These are phyloP conservation scores for Pseudocercospora cruenta DNA, from an alignment of 2,329 filamentous ascomycete species.

Conservation along the genomic window DNA sequence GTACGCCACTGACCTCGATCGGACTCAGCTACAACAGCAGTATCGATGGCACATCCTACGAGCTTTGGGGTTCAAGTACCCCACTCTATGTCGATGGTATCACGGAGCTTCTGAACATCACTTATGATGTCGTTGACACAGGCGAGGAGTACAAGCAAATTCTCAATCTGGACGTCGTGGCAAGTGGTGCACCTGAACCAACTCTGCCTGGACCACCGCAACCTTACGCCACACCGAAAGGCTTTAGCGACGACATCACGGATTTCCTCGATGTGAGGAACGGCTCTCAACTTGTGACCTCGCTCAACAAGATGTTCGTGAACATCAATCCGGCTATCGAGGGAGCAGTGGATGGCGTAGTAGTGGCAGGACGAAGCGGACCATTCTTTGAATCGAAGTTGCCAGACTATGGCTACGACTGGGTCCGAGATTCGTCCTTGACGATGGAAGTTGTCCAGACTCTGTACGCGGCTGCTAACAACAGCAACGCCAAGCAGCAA, in stretches of 20 bases:
- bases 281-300: slow-evolving; percentile 31
- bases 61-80: slow-evolving; percentile 36
- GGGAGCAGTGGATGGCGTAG: slow-evolving; percentile 36
- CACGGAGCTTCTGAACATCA: slow-evolving; percentile 37
- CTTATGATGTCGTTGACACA: slow-evolving; percentile 36
- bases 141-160: slow-evolving; percentile 33
- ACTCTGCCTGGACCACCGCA: slow-evolving; percentile 29
- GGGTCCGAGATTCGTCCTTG: slow-evolving; percentile 37
- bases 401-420: slow-evolving; percentile 41
- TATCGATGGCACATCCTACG: slow-evolving; percentile 31
- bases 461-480: slow-evolving; percentile 33
- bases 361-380: slow-evolving; percentile 38
- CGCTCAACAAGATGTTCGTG: slow-evolving; percentile 36
- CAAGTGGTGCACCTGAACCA: slow-evolving; percentile 32
- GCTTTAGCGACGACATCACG: slow-evolving; percentile 39
- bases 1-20: slow-evolving; percentile 36
- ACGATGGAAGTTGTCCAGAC: slow-evolving; percentile 38
- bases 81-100: slow-evolving; percentile 38
- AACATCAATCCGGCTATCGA: slow-evolving; percentile 39
- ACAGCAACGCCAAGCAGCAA: slow-evolving; percentile 22
- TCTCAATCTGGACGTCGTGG: slow-evolving; percentile 29
- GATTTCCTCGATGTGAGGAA: slow-evolving; percentile 29
- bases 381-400: slow-evolving; percentile 31
- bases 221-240: slow-evolving; percentile 36
- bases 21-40: slow-evolving; percentile 33